Evolutionary conservation across 2,329 filamentous ascomycete species (phyloP).

Genomic region (Thelonectria discophora): DNA sequence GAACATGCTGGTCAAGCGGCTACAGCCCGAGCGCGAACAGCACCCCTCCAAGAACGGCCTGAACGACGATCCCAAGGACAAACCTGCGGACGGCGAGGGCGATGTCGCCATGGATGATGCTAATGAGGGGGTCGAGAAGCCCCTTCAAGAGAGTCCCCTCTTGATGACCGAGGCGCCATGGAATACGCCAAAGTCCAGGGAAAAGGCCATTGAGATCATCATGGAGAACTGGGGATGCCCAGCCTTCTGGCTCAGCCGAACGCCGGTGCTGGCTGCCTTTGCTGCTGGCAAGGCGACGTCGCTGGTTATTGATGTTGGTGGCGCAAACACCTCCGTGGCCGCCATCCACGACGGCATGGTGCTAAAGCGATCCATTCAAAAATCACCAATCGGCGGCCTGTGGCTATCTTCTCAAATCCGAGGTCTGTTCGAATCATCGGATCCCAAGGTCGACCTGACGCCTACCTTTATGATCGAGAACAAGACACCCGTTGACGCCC

Average conservation of each 20-base stretch:
- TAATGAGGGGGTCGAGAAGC: conserved; percentile 70
- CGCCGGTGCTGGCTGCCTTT: conserved; percentile 89
- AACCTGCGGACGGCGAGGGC: conserved; percentile 68
- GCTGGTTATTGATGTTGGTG: conserved; percentile 90
- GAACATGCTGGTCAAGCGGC: conserved; percentile 85
- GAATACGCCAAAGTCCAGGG: conserved; percentile 87
- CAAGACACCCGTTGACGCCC: conserved; percentile 89
- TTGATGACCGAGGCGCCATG: conserved; percentile 94
- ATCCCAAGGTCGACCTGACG: conserved; percentile 76
- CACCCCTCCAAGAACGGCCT: conserved; percentile 79
- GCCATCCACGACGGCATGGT: conserved; percentile 95
- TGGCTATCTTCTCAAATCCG: conserved; percentile 92
- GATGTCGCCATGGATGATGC: conserved; percentile 67
- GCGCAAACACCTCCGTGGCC: conserved; percentile 86
- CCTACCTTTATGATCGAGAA: conserved; percentile 89
- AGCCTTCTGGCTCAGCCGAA: conserved; percentile 92
- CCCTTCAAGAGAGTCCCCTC: conserved; percentile 87
- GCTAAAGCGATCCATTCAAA: conserved; percentile 87
- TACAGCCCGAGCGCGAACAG: conserved; percentile 79
- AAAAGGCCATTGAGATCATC: conserved; percentile 94
- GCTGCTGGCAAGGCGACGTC: conserved; percentile 93
- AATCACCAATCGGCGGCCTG: conserved; percentile 85
- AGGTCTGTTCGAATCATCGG: conserved; percentile 74
- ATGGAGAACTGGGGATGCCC: conserved; percentile 98
- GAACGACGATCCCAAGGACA: conserved; percentile 71